Conservation (phyloP, 1,284 basidiomycete genomes). For the Heterobasidion occidentale region DNA sequence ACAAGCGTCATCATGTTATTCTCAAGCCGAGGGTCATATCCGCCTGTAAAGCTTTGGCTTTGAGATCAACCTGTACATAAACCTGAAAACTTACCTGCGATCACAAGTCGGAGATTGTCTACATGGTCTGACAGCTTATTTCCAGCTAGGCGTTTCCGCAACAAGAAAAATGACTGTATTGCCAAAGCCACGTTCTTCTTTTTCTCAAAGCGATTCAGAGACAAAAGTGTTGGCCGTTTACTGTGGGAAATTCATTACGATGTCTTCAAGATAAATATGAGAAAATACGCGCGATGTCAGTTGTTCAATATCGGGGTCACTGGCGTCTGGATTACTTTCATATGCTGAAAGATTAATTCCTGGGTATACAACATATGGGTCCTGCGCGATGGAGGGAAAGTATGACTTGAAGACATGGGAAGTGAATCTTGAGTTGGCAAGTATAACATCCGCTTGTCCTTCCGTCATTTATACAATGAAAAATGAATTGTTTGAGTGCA, state of each 20-base stretch:
- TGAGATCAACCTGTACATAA: background rate
- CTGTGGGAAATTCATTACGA: constrained; percentile 28
- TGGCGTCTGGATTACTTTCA: constrained; percentile 30
- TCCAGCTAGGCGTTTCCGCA: constrained; percentile 21
- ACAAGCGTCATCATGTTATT: constrained; percentile 67
- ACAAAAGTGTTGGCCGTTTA: constrained; percentile 71
- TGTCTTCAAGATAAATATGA: background rate
- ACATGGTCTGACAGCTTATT: constrained; percentile 4
- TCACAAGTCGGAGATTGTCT: constrained; percentile 49
- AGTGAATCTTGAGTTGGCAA: constrained; percentile 93
- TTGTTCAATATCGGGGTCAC: constrained; percentile 42
- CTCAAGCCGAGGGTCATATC: constrained; percentile 63
- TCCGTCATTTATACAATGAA: background rate
- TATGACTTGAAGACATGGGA: constrained; percentile 70
- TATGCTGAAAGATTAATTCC: constrained; percentile 82
- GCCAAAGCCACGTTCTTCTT: constrained; percentile 92
- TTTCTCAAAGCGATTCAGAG: constrained; percentile 91
- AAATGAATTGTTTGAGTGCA: background rate
- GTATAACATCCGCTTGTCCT: constrained; percentile 84
- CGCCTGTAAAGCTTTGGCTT: constrained; percentile 46
- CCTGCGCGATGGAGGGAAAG: constrained; percentile 60
- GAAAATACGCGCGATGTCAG: constrained; percentile 56
- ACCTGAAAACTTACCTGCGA: constrained; percentile 50
- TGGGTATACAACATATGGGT: constrained; percentile 82
- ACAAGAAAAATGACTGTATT: constrained; percentile 66